Base-by-base conservation (phyloP, 2,329 filamentous ascomycete genomes). In the Alternaria triticina region DNA sequence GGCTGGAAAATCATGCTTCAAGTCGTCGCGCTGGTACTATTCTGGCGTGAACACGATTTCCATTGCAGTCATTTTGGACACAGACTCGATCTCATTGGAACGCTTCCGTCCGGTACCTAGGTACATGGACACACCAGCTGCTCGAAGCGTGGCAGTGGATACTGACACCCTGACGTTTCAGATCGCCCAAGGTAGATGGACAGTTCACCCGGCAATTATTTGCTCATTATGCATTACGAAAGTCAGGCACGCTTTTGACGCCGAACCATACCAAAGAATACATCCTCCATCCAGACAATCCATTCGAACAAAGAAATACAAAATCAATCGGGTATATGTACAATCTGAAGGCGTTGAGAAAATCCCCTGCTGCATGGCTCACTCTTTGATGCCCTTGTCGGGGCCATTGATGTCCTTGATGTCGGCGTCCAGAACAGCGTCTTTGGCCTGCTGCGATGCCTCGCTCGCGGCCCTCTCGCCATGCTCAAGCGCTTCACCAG, bases 401-500 rank as follows among this genome's bases (percentile, higher is more conserved):
- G 59, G 60, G 20, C 66, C 68, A 22, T 72, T 33, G 11, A 70
- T 68, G 30, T 71, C 64, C 47, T 55, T 71, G n/a, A 69, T 64
- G 8, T 70, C 52, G 20, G 64, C 59, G 45, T 69, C 57, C 30
- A 65, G 52, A 15, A 72, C 49, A 47, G 66, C 61, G 20, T 75
- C 71, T 33, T 69, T 67, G 12, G 66, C 67, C 33, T 67, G 68
- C 57, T 70, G 62, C 23, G 61, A 60, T 33, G 69, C 64, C 12
- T 66, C 58, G 20, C 43, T 59, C 9, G 61, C 65, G 1, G 62
- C 49, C 27, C 59, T 69, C 57, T 73, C 73, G 30, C 73, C 71
- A 47, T 70, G 71, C 56, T 75, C 72, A 7, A 76, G 43, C 28
- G 73, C 50, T 13, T 69, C 67, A 25, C 40, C 59, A 28, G 66